Conservation (phyloP, 345 rosid genomes). For the Fremontodendron californicum region DNA sequence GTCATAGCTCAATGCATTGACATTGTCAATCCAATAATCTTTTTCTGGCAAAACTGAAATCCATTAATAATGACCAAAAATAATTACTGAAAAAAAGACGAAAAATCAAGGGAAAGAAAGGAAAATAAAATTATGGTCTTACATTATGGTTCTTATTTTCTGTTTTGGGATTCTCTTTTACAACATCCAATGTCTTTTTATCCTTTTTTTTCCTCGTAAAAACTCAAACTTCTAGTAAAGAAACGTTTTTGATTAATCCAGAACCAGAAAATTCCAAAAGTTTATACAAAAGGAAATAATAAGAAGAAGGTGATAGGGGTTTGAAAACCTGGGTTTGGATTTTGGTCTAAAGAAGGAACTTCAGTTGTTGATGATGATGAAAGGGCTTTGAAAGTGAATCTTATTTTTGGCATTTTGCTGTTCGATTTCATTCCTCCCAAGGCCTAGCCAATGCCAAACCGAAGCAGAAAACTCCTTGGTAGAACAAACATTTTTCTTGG, state of each 20-base stretch:
- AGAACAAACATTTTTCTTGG: no score
- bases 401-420: no score
- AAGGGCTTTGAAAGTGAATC: no score
- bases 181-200: conserved; percentile 26
- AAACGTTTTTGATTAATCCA: conserved; percentile 21
- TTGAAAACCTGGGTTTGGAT: conserved; percentile 34
- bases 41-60: background rate
- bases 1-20: background rate
- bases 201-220: conserved; percentile 54
- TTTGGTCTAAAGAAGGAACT: conserved; percentile 19
- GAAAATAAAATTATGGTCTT: background rate
- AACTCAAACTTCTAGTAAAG: conserved; percentile 35
- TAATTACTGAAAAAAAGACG: background rate
- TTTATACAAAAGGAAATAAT: background rate
- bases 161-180: conserved; percentile 19
- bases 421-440: no score
- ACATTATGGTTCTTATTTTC: conserved; percentile 29
- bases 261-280: no score
- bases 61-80: background rate
- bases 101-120: background rate
- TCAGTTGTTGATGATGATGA: no score
- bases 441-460: no score
- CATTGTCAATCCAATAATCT: background rate
- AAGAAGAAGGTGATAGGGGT: background rate
- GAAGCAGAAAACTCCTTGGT: no score